Evolutionary conservation across 2,329 filamentous ascomycete genomes (phyloP).

Genomic region (Fonsecaea erecta): DNA sequence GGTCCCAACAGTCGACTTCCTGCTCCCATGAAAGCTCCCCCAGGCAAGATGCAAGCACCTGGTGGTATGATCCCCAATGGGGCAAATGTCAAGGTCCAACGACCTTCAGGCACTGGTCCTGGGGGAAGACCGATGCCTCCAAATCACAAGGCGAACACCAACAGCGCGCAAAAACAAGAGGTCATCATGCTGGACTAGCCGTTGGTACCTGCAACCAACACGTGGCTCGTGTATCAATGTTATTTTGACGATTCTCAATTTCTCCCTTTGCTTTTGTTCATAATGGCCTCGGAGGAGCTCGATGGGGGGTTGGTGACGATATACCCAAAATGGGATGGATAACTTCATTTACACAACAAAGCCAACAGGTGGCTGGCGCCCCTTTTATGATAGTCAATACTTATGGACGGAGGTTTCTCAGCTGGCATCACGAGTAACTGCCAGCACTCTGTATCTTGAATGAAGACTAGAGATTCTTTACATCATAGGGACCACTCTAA

Average conservation of each 20-base stretch:
- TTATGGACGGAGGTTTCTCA: not conserved
- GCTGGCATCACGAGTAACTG: constrained; percentile 5
- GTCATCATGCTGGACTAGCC: constrained; percentile 30
- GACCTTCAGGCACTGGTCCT: not conserved
- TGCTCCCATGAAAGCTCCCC: constrained; percentile 10
- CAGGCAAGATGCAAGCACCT: constrained; percentile 6
- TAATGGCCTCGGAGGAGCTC: not conserved
- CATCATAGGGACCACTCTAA: constrained; percentile 3
- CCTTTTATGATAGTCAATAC: constrained; percentile 9
- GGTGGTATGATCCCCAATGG: constrained; percentile 4
- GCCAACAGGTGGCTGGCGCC: constrained; percentile 1
- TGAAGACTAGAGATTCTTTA: constrained; percentile 3
- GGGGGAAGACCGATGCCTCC: constrained; percentile 5
- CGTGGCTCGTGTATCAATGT: constrained; percentile 11
- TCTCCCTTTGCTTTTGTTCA: constrained; percentile 7
- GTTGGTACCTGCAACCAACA: not conserved
- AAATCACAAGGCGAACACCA: constrained; percentile 18
- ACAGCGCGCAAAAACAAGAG: constrained; percentile 18
- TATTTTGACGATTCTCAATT: constrained; percentile 3
- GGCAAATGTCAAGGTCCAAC: constrained; percentile 8
- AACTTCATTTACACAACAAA: constrained; percentile 11
- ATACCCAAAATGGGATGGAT: constrained; percentile 10
- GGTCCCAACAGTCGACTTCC: not conserved
- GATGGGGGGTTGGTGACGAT: constrained; percentile 7
- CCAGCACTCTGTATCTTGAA: not conserved